Evolutionary conservation across 2,329 filamentous ascomycete genomes (phyloP).

Genomic region (Nannizzia gypsea): DNA sequence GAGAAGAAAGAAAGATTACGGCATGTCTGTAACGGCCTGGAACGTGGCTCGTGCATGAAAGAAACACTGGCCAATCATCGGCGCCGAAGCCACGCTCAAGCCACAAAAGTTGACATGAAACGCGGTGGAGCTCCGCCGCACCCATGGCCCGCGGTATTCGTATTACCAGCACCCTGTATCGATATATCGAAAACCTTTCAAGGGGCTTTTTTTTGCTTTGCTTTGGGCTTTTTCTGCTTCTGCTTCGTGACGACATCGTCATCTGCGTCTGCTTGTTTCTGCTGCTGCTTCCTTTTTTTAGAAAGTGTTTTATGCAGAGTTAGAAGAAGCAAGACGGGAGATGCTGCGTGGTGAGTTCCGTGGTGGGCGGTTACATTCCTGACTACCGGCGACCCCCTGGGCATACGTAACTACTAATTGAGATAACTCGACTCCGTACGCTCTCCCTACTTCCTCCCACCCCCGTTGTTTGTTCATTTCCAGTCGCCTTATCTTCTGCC

Average conservation of each 20-base stretch:
- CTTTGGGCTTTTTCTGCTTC: background rate
- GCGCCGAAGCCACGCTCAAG: background rate
- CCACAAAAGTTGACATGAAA: background rate
- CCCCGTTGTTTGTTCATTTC: too few species aligned
- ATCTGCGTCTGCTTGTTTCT: background rate
- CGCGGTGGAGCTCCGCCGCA: background rate
- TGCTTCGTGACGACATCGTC: too few species aligned
- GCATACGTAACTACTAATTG: too few species aligned
- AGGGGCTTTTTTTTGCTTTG: background rate
- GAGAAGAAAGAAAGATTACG: background rate
- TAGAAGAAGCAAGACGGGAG: too few species aligned
- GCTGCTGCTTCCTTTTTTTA: background rate
- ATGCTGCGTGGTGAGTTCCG: background rate
- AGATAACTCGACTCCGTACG: too few species aligned
- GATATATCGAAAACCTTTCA: background rate
- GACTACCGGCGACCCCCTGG: background rate
- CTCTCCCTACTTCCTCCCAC: too few species aligned
- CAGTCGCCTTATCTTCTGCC: too few species aligned
- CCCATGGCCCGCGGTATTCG: background rate
- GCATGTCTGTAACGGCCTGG: conserved; percentile 1
- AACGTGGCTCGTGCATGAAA: conserved; percentile 1
- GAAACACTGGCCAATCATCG: background rate
- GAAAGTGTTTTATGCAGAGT: background rate
- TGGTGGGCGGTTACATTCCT: background rate
- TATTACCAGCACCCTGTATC: background rate